Base-by-base conservation (phyloP, 192 early-diverging fungal species). In the Pecoramyces ruminantium region DNA sequence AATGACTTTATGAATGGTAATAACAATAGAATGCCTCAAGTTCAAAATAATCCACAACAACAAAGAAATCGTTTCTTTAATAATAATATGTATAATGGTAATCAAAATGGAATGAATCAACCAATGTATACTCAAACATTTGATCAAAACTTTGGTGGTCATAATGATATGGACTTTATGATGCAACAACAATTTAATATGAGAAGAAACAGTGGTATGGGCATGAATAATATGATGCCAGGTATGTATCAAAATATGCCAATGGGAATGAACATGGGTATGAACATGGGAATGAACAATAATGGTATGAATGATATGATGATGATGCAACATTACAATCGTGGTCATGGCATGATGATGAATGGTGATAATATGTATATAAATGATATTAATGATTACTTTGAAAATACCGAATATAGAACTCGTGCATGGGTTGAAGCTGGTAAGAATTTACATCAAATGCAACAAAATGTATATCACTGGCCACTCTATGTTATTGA, bases 401-500 rank as follows among this genome's bases (percentile, higher is more conserved):
- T 91, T 85, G 90, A 91, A 85, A 91, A 91, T 83, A 90, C 88
- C 14, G 86, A 88, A 79, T 80, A 86, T 39, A 84, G 90, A 30
- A 87, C 87, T 21, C 83, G 87, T 29, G 88, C 88, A 8, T 91
- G 88, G 87, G 86, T 88, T 28, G 87, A 89, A 84, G 87, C 86
- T 29, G 89, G 86, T 81, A 90, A 87, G 82, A 93, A 89, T 79
- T 83, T 88, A 30, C 90, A 67, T n/a, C 51, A 91, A 81, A 79
- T 83, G 80, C 87, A 88, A 80, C 79, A 85, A 78, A 80, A 67
- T 67, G 51, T 67, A 0, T 40, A 87, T 84, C 42, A 86, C 13
- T 91, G 89, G 80, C 91, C 90, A 13, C 84, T 96, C 17, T 94
- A 92, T 84, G 89, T 94, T 29, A 92, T 96, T 6, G 94, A 95